A percentile compares a stretch with the other conserved stretches of the same genome.
phyloP scores from a whole-genome alignment of 352 stramenopile species.

The Globisporangium ultimum region DNA sequence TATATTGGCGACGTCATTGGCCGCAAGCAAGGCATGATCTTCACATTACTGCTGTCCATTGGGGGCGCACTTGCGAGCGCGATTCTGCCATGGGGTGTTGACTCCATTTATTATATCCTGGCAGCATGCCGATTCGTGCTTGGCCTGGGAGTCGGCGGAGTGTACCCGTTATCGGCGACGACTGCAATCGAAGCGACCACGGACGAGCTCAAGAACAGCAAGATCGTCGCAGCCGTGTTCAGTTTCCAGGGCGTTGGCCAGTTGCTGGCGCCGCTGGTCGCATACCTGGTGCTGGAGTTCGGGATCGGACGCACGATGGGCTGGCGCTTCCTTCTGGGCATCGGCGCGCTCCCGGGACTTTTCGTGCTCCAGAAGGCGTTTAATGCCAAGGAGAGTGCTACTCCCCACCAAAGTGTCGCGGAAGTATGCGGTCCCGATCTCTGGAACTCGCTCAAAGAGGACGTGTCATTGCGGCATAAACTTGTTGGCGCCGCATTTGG shows the following conservation, averaged over 20 bases:
- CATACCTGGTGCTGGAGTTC: constrained; percentile 11
- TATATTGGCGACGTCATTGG: constrained; percentile 72
- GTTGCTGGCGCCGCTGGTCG: constrained; percentile 4
- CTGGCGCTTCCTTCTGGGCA: constrained; percentile 8
- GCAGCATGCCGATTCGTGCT: constrained; percentile 68
- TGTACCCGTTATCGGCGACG: constrained; percentile 80
- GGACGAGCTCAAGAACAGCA: constrained; percentile 48
- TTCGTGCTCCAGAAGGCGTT: constrained; percentile 14
- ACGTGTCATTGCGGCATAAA: constrained; percentile 36
- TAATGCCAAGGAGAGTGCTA: constrained; percentile 60
- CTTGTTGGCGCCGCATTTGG: constrained; percentile 76
- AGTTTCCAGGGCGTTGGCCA: constrained; percentile 16
- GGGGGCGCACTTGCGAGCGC: constrained; percentile 51
- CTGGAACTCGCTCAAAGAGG: constrained; percentile 20
- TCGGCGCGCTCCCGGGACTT: constrained; percentile 3
- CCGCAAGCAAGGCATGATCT: constrained; percentile 68
- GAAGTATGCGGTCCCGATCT: constrained; percentile 16
- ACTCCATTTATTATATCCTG: constrained; percentile 61
- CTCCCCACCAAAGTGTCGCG: constrained; percentile 35
- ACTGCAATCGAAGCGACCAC: constrained; percentile 28
- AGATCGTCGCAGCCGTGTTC: constrained; percentile 32
- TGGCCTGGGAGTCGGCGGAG: constrained; percentile 72
- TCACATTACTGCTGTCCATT: constrained; percentile 72
- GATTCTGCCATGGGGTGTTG: constrained; percentile 49
- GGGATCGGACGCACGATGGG: constrained; percentile 7